Percentiles rank a stretch among this genome's conserved stretches.
phyloP scores from a whole-genome alignment of 1,284 basidiomycete species.

The Cutaneotrichosporon sp. region DNA sequence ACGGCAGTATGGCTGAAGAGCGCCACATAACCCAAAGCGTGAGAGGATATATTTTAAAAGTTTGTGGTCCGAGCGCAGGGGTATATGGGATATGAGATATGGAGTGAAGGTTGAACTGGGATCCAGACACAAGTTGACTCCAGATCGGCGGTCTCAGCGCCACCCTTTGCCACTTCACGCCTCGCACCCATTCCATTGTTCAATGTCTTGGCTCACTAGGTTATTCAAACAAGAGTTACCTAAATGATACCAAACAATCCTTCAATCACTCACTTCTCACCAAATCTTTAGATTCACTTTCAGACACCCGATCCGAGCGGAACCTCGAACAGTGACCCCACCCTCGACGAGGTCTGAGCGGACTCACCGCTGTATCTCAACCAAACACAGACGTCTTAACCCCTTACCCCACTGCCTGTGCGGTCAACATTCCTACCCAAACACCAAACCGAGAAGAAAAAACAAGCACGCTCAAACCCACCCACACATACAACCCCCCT shows the following conservation, averaged over 20 bases:
- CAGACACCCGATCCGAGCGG: too few species aligned
- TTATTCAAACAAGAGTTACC: too few species aligned
- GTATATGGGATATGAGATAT: neutral
- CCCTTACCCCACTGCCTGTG: neutral
- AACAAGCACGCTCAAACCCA: constrained; percentile 2
- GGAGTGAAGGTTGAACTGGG: too few species aligned
- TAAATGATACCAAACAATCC: neutral
- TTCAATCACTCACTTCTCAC: neutral
- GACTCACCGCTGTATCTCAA: neutral
- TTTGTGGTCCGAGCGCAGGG: constrained; percentile 3
- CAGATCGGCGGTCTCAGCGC: neutral
- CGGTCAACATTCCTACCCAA: neutral
- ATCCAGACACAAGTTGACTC: neutral
- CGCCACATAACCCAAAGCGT: neutral
- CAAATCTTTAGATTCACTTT: neutral
- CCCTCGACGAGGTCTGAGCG: constrained; percentile 3
- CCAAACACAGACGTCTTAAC: neutral
- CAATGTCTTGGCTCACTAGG: too few species aligned
- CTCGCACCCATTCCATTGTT: too few species aligned
- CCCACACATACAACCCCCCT: neutral
- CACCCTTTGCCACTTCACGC: too few species aligned
- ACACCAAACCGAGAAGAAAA: neutral
- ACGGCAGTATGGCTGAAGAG: neutral
- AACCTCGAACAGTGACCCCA: neutral
- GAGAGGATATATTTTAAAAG: too few species aligned